A percentile compares a stretch with the other conserved stretches of the same genome.
Evolutionary conservation across 2,329 filamentous ascomycete species (phyloP).

Genomic region (Sclerotinia nivalis): DNA sequence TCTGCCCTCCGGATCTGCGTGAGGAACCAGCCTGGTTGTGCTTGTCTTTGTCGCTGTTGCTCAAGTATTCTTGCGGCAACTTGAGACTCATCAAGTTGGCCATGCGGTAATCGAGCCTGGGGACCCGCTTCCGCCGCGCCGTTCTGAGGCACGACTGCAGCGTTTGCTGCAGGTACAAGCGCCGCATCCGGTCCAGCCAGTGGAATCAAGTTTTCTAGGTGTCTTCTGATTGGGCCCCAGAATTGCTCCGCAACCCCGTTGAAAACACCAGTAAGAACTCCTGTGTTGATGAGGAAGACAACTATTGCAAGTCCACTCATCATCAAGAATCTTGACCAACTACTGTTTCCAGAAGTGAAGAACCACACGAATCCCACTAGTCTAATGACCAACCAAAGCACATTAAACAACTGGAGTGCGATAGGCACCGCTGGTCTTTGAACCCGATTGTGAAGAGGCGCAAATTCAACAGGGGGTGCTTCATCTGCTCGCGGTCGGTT

Average conservation of each 20-base stretch:
- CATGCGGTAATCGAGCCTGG: conserved; percentile 26
- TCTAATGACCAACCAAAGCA: conserved; percentile 61
- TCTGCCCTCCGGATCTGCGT: conserved; percentile 56
- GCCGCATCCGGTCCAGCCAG: conserved; percentile 47
- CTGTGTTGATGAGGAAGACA: conserved; percentile 61
- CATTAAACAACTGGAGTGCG: conserved; percentile 14
- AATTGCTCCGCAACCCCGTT: conserved; percentile 56
- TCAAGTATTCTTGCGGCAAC: conserved; percentile 57
- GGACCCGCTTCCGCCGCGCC: conserved; percentile 25
- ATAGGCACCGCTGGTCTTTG: conserved; percentile 18
- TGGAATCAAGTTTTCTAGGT: conserved; percentile 61
- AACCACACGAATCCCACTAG: conserved; percentile 64
- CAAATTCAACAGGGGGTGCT: conserved; percentile 23
- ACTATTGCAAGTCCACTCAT: conserved; percentile 55
- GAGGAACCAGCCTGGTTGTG: conserved; percentile 52
- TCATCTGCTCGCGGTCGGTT: conserved; percentile 27
- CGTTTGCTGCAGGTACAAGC: conserved; percentile 40
- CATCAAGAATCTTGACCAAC: conserved; percentile 60
- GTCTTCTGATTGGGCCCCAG: conserved; percentile 58
- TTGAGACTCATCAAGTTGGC: conserved; percentile 50
- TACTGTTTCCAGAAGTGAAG: conserved; percentile 59
- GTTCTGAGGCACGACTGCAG: conserved; percentile 37
- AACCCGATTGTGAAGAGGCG: conserved; percentile 28
- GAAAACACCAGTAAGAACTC: conserved; percentile 58
- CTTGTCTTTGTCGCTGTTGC: conserved; percentile 44